These are phyloP conservation scores for Solanum virginianum DNA, from an alignment of 257 asterid species.

Conservation along the genomic window DNA sequence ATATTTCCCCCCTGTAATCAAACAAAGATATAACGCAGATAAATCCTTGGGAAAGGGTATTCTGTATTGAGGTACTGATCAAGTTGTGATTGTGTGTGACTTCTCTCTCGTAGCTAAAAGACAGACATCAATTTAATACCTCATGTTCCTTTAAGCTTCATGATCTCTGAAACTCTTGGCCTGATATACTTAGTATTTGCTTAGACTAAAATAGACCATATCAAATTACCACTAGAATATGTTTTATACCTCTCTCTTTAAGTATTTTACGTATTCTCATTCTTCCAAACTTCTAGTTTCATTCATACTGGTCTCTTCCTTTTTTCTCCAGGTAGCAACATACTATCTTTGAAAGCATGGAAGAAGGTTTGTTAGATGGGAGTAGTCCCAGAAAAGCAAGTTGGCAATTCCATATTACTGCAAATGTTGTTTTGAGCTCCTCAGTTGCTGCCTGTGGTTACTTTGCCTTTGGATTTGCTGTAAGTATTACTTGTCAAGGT, in stretches of 20 bases:
- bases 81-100: neutral
- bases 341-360: neutral
- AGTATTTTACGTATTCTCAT: neutral
- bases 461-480: conserved; percentile 15
- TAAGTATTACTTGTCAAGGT: neutral
- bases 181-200: neutral
- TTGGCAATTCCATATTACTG: neutral
- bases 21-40: neutral
- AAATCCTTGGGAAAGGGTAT: neutral
- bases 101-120: neutral
- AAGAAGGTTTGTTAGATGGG: neutral
- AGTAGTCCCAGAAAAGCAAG: neutral
- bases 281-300: neutral
- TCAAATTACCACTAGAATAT: neutral
- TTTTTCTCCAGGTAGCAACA: neutral
- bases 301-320: neutral
- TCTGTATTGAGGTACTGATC: neutral
- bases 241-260: neutral
- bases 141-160: neutral
- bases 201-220: neutral
- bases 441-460: conserved; percentile 6
- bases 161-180: neutral
- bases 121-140: neutral
- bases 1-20: neutral
- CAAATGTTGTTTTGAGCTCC: conserved; percentile 2